Evolutionary conservation across 768 basidiomycete genomes (phyloP).

Genomic region (Rhodotorula graminis): DNA sequence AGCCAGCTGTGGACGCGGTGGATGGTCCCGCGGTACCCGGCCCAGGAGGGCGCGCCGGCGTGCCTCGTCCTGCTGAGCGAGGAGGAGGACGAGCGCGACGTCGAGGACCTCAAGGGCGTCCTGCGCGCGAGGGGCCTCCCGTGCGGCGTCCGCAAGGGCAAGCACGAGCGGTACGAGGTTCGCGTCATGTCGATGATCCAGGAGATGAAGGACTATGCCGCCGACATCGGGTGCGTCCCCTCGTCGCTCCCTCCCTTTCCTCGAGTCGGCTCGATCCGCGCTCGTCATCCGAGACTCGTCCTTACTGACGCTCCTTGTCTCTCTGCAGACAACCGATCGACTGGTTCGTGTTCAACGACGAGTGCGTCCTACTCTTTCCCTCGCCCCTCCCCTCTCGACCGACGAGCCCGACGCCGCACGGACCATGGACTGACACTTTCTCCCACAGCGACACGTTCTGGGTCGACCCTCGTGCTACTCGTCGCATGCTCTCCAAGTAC

Average conservation of each 20-base stretch:
- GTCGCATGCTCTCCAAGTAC: slow-evolving; percentile 33
- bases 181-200: slow-evolving; percentile 37
- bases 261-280: background rate
- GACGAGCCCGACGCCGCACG: no score
- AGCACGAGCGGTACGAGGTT: slow-evolving; percentile 39
- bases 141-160: slow-evolving; percentile 22
- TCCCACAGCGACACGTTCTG: slow-evolving; percentile 37
- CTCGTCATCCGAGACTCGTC: background rate
- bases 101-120: slow-evolving; percentile 9
- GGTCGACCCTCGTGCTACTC: slow-evolving; percentile 32
- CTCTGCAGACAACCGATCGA: slow-evolving; percentile 13
- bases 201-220: slow-evolving; percentile 30
- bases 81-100: slow-evolving; percentile 24
- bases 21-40: slow-evolving; percentile 10
- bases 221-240: slow-evolving; percentile 17
- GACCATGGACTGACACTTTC: no score
- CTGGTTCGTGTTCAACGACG: slow-evolving; percentile 41
- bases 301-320: no score
- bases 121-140: slow-evolving; percentile 12
- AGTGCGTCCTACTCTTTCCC: slow-evolving; percentile 6
- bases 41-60: slow-evolving; percentile 1
- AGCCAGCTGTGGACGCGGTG: slow-evolving; percentile 31
- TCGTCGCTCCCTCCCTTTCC: no score
- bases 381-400: no score
- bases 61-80: slow-evolving; percentile 36